Conservation (phyloP, 2,329 filamentous ascomycete species). For the Ophiocordyceps polyrhachis-furcata region DNA sequence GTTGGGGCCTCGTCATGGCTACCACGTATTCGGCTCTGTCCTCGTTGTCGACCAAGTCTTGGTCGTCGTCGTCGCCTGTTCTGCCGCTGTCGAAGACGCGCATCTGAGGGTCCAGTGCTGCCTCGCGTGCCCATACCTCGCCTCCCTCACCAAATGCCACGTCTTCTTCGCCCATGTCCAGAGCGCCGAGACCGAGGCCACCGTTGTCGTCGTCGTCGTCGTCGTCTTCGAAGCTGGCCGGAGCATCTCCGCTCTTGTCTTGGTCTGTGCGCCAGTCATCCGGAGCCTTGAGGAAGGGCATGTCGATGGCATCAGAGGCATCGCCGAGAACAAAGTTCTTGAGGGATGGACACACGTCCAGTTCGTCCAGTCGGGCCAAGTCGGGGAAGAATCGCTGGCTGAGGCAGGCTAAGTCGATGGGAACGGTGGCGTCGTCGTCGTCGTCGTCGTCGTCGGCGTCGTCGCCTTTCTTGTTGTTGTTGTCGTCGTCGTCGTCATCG, state of each 20-base stretch:
- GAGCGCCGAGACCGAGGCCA: conserved; percentile 44
- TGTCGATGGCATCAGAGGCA: conserved; percentile 65
- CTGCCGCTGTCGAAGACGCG: conserved; percentile 51
- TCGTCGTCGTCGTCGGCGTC: conserved; percentile 23
- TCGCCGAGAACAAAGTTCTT: conserved; percentile 88
- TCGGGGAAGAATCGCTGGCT: conserved; percentile 75
- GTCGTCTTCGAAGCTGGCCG: conserved; percentile 54
- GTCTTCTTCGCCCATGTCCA: conserved; percentile 49
- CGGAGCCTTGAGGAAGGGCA: conserved; percentile 77
- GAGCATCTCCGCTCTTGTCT: conserved; percentile 64
- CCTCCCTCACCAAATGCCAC: conserved; percentile 88
- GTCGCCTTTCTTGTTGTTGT: too few relatives aligned
- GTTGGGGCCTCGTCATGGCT: conserved; percentile 47
- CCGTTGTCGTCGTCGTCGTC: conserved; percentile 33
- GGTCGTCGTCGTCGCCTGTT: conserved; percentile 37
- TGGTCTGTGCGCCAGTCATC: conserved; percentile 68
- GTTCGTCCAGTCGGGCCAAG: conserved; percentile 54
- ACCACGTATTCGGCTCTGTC: conserved; percentile 59
- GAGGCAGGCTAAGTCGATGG: conserved; percentile 62
- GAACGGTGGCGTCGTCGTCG: conserved; percentile 34
- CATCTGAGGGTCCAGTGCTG: conserved; percentile 70
- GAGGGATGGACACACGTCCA: conserved; percentile 87
- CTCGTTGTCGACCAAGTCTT: conserved; percentile 17
- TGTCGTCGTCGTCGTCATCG: too few relatives aligned
- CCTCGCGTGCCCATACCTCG: conserved; percentile 86